A percentile compares a stretch with the other conserved stretches of the same genome.
Evolutionary conservation across 2,329 filamentous ascomycete species (phyloP).

Genomic region (Curvularia sp.): DNA sequence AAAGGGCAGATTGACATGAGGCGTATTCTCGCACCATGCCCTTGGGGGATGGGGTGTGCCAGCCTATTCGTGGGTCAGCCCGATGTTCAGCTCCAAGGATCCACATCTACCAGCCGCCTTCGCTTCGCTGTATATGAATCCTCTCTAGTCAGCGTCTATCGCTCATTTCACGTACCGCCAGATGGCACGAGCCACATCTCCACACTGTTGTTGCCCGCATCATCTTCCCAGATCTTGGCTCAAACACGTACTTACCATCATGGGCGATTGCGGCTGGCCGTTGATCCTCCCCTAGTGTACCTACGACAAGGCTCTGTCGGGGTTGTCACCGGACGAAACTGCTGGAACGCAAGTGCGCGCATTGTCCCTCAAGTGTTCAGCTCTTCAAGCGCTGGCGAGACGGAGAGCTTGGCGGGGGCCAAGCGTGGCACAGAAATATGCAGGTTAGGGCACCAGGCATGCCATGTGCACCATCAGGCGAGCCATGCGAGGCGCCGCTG

Average conservation of each 20-base stretch:
- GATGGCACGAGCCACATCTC: background rate
- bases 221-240: constrained; percentile 4
- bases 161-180: background rate
- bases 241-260: constrained; percentile 4
- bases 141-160: background rate
- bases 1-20: constrained; percentile 6
- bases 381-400: background rate
- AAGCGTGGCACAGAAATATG: constrained; percentile 8
- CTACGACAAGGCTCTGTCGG: background rate
- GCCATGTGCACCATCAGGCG: constrained; percentile 5
- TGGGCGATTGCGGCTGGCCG: background rate
- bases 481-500: background rate
- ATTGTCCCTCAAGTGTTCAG: constrained; percentile 1
- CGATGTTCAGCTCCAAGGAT: constrained; percentile 5
- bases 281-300: background rate
- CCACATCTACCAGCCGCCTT: constrained; percentile 1
- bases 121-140: constrained; percentile 3
- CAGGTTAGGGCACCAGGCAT: background rate
- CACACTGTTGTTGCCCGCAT: background rate
- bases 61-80: constrained; percentile 10
- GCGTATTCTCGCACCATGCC: constrained; percentile 3
- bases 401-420: constrained; percentile 2
- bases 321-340: background rate
- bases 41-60: background rate
- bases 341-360: constrained; percentile 1